Conservation (phyloP, 108 stramenopile species). For the Nitzschia putrida region DNA sequence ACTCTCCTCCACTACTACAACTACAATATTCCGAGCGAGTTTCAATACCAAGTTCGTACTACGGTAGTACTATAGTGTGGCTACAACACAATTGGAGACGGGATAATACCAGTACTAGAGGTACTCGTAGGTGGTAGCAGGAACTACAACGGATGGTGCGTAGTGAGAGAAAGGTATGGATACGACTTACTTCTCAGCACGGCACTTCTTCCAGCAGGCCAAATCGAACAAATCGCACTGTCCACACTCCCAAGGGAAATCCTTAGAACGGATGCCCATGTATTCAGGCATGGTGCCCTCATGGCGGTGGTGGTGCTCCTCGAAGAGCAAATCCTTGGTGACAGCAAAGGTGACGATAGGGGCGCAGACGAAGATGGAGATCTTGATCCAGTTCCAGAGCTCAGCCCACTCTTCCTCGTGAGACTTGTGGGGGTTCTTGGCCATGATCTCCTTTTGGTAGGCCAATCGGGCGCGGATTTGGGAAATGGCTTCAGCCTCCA, state of each 20-base stretch:
- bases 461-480: constrained; percentile 80
- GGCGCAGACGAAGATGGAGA: constrained; percentile 67
- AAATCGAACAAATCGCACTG: constrained; percentile 87
- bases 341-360: constrained; percentile 62
- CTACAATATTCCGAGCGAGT: too few species aligned
- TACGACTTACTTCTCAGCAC: constrained; percentile 59
- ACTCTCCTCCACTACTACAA: too few species aligned
- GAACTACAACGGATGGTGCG: too few species aligned
- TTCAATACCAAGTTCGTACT: too few species aligned
- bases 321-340: constrained; percentile 67
- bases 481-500: constrained; percentile 74
- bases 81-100: too few species aligned
- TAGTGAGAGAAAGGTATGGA: too few species aligned
- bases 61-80: too few species aligned
- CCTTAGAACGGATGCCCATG: constrained; percentile 91
- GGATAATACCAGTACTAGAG: too few species aligned
- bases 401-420: constrained; percentile 71
- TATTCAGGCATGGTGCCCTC: constrained; percentile 79
- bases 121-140: too few species aligned
- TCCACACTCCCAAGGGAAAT: constrained; percentile 94
- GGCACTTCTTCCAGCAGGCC: constrained; percentile 95
- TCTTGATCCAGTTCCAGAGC: constrained; percentile 87
- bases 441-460: constrained; percentile 74
- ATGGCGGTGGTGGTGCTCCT: constrained; percentile 63
- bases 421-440: constrained; percentile 51